Base-by-base conservation (phyloP, 2,329 filamentous ascomycete genomes). In the Fusarium sp. region DNA sequence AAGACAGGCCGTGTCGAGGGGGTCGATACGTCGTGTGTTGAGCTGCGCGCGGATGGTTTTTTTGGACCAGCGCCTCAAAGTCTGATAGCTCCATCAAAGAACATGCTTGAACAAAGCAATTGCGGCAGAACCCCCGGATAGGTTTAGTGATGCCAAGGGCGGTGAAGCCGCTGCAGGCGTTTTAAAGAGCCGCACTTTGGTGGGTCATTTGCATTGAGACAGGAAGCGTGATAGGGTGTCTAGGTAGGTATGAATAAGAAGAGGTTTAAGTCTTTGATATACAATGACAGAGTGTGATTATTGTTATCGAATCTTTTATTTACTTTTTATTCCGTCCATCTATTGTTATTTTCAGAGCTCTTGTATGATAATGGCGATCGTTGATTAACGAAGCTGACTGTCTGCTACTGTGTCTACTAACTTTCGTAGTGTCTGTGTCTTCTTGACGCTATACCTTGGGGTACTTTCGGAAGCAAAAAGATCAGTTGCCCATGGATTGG, bases 31-130 rank as follows among this genome's bases (percentile, higher is more conserved):
- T 62, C 49, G 60, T 69, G 51, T 62, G 31, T 62, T 50, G 58
- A 52, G 51, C 42, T 62, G 52, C 57, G 67, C 60, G 59, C 56
- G 49, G 64, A 58, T 69, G 64, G 23, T 23, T 56, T 71, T 56
- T 56, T 61, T 54, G 16, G 18, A 44, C n/a, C 51, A 58, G 65
- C 53, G 49, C 45, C 53, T 64, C 56, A 69, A 62, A 62, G 56
- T 71, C 63, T 54, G 68, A 69, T 65, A 71, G 64, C 68, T 71
- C 65, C 54, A 66, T 58, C 68, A 71, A 71, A 71, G 68, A 66
- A 68, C 45, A 33, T 67, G 57, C 56, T 60, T 51, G 53, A 59
- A 33, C 64, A 70, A 54, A 69, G 52, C 53, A 49, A 41, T 20
- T 23, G 26, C 18, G 68, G 68, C 68, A 71, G 68, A 71, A 71